Evolutionary conservation across 1,284 basidiomycete genomes (phyloP), one percentile per base, ranked within the genome.

Genomic region (Schizophyllum commune): DNA sequence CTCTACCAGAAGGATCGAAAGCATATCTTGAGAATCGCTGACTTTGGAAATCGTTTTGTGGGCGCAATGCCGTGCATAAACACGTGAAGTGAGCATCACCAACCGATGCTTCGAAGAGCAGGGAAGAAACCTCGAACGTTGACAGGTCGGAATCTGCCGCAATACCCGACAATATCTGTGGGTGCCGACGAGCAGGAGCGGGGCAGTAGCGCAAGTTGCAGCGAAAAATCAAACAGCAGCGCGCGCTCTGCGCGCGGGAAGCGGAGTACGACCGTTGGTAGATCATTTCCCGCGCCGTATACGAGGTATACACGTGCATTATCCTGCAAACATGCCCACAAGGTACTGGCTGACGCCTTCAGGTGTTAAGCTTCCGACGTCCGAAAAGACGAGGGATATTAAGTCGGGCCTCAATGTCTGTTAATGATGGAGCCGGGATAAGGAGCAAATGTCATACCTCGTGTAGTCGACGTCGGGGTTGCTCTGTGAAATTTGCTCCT

Each of bases 331-430:
- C 85, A 95, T 94, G 65, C 91, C 90, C 64, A 95, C 90, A 61
- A 95, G 80, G 71, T 94, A 94, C 73, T 93, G 92, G 71, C 90
- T 93, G 58, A 96, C 93, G 61, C 92, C 93, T 73, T 91, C 89
- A 52, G 94, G 94, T 19, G 94, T 96, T 65, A 97, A 78, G 65
- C 92, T 92, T 39, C 94, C 94, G 27, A 96, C 89, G 66, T 97
- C 94, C 62, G 91, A 93, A 69, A 97, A 92, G 34, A 97, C 89
- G 34, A 96, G 81, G 13, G 91, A 89, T 67, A 96, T 94, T 67
- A 95, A 76, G 76, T 94, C 90, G 63, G 92, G 91, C 69, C 89
- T 92, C 71, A 55, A 60, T 59, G 63, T 64, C 65, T 62, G 60
- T 60, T 56, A 56, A 60, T 60, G 58, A 62, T 60, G 64, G 15